These are phyloP conservation scores for Hypoxylon cercidicola DNA, from an alignment of 495 filamentous ascomycete species.

Conservation along the genomic window DNA sequence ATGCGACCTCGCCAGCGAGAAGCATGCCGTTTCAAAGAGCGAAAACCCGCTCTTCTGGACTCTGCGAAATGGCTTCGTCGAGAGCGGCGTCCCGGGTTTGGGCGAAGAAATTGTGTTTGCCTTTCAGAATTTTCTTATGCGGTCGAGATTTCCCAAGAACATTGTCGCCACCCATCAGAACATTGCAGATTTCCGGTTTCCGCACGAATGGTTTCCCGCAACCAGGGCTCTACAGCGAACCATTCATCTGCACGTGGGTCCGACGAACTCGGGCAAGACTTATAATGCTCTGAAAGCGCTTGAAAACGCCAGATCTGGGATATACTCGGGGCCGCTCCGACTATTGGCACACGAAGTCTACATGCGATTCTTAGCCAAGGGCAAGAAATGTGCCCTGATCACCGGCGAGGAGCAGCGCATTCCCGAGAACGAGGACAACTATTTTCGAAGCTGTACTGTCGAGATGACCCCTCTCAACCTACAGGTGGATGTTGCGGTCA, in stretches of 20 bases:
- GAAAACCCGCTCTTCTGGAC: slow-evolving; percentile 63
- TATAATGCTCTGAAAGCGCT: slow-evolving; percentile 93
- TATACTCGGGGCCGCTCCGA: slow-evolving; percentile 92
- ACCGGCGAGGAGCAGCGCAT: slow-evolving; percentile 89
- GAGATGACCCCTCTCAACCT: slow-evolving; percentile 88
- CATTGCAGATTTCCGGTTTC: slow-evolving; percentile 82
- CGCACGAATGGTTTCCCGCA: slow-evolving; percentile 88
- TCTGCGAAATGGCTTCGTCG: slow-evolving; percentile 67
- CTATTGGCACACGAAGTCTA: slow-evolving; percentile 95
- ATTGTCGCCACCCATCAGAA: slow-evolving; percentile 64
- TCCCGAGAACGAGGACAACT: slow-evolving; percentile 57
- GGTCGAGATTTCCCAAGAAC: slow-evolving; percentile 47
- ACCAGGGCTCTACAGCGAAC: slow-evolving; percentile 82
- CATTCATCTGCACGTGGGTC: slow-evolving; percentile 93
- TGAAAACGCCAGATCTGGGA: slow-evolving; percentile 75
- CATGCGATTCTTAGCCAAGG: slow-evolving; percentile 78
- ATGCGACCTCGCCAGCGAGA: slow-evolving; percentile 49
- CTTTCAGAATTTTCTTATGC: slow-evolving; percentile 63
- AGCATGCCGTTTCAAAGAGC: slow-evolving; percentile 41
- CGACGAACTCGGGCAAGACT: slow-evolving; percentile 98
- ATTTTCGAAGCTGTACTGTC: slow-evolving; percentile 87
- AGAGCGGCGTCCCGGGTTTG: slow-evolving; percentile 59
- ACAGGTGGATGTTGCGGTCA: slow-evolving; percentile 86
- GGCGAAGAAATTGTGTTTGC: slow-evolving; percentile 68
- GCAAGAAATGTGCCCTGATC: slow-evolving; percentile 78